Conservation (phyloP, 768 basidiomycete species). For the Polyporus arcularius region DNA sequence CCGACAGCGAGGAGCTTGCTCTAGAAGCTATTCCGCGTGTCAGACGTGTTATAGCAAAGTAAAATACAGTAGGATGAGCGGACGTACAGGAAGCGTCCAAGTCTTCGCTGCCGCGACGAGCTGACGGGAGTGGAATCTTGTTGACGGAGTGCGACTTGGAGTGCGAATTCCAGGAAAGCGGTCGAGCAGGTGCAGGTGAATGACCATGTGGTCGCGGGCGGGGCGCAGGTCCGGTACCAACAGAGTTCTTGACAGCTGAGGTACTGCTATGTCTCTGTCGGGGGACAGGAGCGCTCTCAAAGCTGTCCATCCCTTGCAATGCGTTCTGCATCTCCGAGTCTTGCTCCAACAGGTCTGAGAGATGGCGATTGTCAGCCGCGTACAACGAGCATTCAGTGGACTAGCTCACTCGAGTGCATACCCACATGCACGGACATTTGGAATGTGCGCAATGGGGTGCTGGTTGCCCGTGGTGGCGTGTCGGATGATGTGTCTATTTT, state of each 20-base stretch:
- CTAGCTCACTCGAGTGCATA: constrained; percentile 53
- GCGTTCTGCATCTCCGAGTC: constrained; percentile 74
- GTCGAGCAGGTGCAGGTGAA: constrained; percentile 18
- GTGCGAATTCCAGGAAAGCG: constrained; percentile 26
- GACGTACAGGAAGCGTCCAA: constrained; percentile 22
- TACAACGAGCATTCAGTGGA: neutral
- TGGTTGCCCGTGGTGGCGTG: constrained; percentile 51
- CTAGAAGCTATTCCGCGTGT: constrained; percentile 28
- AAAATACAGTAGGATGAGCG: neutral
- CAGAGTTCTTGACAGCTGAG: constrained; percentile 1
- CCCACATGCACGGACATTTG: constrained; percentile 53
- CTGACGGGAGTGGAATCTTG: constrained; percentile 19
- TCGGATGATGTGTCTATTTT: constrained; percentile 32
- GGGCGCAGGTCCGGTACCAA: neutral
- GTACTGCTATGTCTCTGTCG: constrained; percentile 10
- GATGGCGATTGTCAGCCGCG: neutral
- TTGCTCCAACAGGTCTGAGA: constrained; percentile 62
- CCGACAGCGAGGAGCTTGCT: constrained; percentile 30
- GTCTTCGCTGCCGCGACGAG: constrained; percentile 23
- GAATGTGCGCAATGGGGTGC: constrained; percentile 53
- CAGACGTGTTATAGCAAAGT: neutral
- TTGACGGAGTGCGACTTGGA: constrained; percentile 27
- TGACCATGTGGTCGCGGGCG: constrained; percentile 5
- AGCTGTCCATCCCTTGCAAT: constrained; percentile 57
- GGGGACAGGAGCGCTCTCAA: constrained; percentile 39